Evolutionary conservation across 306 rosid genomes (phyloP).

Genomic region (Vicia sativa): DNA sequence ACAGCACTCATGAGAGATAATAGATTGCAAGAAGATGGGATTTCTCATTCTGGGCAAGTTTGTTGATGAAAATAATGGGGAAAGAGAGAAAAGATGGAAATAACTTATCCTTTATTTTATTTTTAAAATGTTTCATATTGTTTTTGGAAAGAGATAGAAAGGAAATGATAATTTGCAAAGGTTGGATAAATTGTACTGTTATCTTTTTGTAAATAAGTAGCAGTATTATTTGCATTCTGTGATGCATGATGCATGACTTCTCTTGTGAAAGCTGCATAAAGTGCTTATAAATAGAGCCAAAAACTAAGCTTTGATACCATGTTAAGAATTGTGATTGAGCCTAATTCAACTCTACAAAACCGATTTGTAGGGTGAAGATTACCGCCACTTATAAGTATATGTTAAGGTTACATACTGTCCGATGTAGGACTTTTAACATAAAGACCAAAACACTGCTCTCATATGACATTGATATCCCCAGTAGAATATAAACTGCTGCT

Average conservation of each 20-base stretch:
- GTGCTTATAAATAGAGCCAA: too few relatives aligned
- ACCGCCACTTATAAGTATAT: too few relatives aligned
- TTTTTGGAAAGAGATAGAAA: not conserved
- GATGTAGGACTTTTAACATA: not conserved
- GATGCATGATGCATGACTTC: conserved; percentile 24
- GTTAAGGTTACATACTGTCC: too few relatives aligned
- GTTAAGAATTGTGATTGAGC: too few relatives aligned
- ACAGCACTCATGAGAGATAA: conserved; percentile 54
- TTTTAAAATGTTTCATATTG: conserved; percentile 17
- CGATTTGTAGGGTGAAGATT: too few relatives aligned
- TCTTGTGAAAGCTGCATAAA: not conserved
- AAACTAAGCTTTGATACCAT: too few relatives aligned
- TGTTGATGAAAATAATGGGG: conserved; percentile 24
- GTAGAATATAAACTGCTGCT: not conserved
- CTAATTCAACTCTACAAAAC: too few relatives aligned
- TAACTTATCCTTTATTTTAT: not conserved
- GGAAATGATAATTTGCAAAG: not conserved
- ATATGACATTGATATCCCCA: not conserved
- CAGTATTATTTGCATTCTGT: conserved; percentile 9
- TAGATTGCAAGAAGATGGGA: conserved; percentile 35
- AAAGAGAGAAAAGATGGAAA: not conserved
- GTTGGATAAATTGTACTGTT: conserved; percentile 8
- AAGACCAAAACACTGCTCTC: conserved; percentile 2
- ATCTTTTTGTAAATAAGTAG: conserved; percentile 1
- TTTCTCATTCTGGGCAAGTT: conserved; percentile 26